phyloP scores from a whole-genome alignment of 2,329 filamentous ascomycete species.

The Sporothrix pallida region DNA sequence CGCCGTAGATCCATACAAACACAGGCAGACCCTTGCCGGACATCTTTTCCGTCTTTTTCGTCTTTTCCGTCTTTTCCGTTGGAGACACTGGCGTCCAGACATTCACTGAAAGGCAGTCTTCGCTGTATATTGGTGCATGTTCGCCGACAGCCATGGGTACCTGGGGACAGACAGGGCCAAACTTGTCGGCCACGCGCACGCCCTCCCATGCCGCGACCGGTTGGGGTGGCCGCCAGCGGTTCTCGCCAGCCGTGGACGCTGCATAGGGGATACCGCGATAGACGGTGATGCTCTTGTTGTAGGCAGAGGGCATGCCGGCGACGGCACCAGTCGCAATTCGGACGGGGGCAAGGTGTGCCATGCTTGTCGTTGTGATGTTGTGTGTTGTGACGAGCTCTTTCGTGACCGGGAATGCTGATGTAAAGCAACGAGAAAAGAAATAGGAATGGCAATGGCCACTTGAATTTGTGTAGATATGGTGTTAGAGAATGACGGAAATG shows the following conservation, averaged over 20 bases:
- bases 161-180: conserved; percentile 4
- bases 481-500: neutral
- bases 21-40: neutral
- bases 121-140: neutral
- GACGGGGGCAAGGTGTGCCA: conserved; percentile 6
- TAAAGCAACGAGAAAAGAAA: neutral
- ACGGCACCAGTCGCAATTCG: neutral
- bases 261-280: neutral
- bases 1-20: conserved; percentile 1
- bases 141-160: neutral
- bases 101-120: conserved; percentile 2
- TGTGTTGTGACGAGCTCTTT: neutral
- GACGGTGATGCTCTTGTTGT: conserved; percentile 9
- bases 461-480: neutral
- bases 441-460: neutral
- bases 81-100: neutral
- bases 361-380: neutral
- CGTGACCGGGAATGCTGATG: neutral
- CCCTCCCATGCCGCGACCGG: neutral
- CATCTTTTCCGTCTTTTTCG: neutral
- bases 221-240: conserved; percentile 11
- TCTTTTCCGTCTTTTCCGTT: neutral
- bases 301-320: conserved; percentile 5
- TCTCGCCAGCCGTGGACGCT: neutral
- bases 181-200: conserved; percentile 2